Evolutionary conservation across 1,139 yeast genomes (phyloP), one percentile per base, ranked within the genome.

Genomic region (Kodamaea anthophila): DNA sequence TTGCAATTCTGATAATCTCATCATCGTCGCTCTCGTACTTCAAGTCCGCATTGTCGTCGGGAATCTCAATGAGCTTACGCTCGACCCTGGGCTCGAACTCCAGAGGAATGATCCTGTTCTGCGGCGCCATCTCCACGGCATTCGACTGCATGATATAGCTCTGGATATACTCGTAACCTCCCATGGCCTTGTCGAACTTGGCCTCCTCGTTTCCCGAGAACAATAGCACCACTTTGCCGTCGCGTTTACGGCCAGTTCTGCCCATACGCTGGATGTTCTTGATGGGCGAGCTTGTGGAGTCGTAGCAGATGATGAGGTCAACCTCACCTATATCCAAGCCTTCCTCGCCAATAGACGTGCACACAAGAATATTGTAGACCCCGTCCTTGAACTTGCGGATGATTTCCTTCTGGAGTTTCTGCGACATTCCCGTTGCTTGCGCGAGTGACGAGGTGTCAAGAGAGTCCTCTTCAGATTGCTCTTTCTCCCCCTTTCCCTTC

Each of bases 311-410:
- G 42, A 93, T 91, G 44, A 91, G 53, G 52, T 93, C 98, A 30
- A 93, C 98, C 49, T 93, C 97, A 18, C 98, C 97, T 41, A 93
- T 93, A 63, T 93, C 98, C 38, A 93, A 67, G 30, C 99, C 99
- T 64, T 93, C 99, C 53, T 93, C 99, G 26, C 97, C 99, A 49
- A 93, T 91, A 0, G 96, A 87, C 0, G 99, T 93, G 5, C 97
- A 96, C 3, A 93, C 94, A 16, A 93, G 60, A 5, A 85, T 77
- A 48, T 91, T 93, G 46, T 73, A 74, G 1, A 55, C 61, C 5
- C 94, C 96, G 1, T 55, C 44, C 43, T 81, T 83, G 55, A 93
- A 91, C 37, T 77, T 69, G 21, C 68, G 68, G 25, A 93, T 81
- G 8, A 85, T 70, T 36, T 79, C 78, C 43, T 81, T 80, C 43